These are phyloP conservation scores for grape (Vitis vinifera) DNA, from an alignment of 164 flowering plant genomes.

Conservation along the genomic window ASM3070453v1 NC_081812.1:21978501-21979000, in stretches of 20 bases:
- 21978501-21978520: no score
- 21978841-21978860: no score
- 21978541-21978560: no score
- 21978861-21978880: no score
- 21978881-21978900: background rate
- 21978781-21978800: background rate
- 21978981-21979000: background rate
- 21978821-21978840: no score
- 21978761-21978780: background rate
- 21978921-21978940: background rate
- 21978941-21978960: background rate
- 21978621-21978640: no score
- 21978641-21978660: background rate
- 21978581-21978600: no score
- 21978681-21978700: background rate
- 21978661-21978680: background rate
- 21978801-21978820: background rate
- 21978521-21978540: no score
- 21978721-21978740: background rate
- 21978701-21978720: background rate
- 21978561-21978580: no score
- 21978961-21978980: background rate
- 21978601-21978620: no score
- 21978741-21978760: background rate
- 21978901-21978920: background rate